Base-by-base conservation (phyloP, 2,329 filamentous ascomycete genomes). In the Clarireedia monteithiana region DNA sequence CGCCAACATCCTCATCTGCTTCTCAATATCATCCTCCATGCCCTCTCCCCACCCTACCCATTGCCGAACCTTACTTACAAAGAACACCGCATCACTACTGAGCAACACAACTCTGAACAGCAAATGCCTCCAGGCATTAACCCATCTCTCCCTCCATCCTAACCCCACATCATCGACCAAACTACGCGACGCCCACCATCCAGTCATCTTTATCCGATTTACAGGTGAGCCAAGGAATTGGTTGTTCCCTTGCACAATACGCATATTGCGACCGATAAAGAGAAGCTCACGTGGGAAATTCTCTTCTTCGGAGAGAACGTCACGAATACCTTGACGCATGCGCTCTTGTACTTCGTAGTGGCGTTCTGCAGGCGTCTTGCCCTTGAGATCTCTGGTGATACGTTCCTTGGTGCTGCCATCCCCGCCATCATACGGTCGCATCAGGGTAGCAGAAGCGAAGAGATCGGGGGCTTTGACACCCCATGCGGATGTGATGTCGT, bases 21-120 rank as follows among this genome's bases (percentile, higher is more conserved):
- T 80, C 75, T 97, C 94, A 59, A 97, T 84, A 69, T 92, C 90
- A 68, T 96, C 92, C 69, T 97, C 94, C 88, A 97, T 94, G 0
- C 91, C 91, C 9, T 84, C 79, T 0, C 91, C 90, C 2, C 84
- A 71, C 0, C 89, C 88, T 12, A 96, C 68, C 69, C 82, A 80
- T 73, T 97, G 91, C 62, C 83, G 80, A 6, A 95, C 50, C 73
- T 88, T 89, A 64, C 84, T 86, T 64, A 86, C 87, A 70, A 88
- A 95, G 70, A 96, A 99, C 10, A 86, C 82, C 0, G 95, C 68
- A 70, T 97, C 94, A 15, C 84, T 88, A 4, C 81, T 77, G 15
- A 89, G 74, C 63, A 99, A 70, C 38, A 96, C 88, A 1, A 84
- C 70, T 64, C 84, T 83, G 74, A 97, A 97, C n/a, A 95, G 64